phyloP scores from a whole-genome alignment of 2,329 filamentous ascomycete species.

The Apiospora koreana region DNA sequence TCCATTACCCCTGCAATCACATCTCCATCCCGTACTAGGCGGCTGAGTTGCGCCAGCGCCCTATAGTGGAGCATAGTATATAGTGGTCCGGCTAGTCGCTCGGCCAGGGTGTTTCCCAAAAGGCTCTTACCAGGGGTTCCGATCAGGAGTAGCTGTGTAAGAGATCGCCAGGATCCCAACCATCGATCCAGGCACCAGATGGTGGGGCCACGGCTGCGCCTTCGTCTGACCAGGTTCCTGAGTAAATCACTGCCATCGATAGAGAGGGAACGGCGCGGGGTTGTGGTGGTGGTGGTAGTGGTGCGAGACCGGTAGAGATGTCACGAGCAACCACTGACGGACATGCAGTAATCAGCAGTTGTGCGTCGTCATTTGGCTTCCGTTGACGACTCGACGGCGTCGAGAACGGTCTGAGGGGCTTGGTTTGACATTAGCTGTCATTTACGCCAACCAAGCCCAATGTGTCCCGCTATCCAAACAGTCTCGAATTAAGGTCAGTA shows the following conservation, averaged over 20 bases:
- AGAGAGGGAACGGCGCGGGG: not conserved
- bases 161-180: not conserved
- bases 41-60: not conserved
- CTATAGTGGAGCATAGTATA: conserved; percentile 1
- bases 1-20: conserved; percentile 9
- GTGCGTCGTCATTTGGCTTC: not conserved
- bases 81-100: not conserved
- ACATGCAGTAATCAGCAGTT: not conserved
- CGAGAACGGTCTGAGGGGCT: not conserved
- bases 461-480: not conserved
- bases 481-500: not conserved
- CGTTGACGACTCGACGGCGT: not conserved
- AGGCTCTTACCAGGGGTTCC: not conserved
- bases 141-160: conserved; percentile 1
- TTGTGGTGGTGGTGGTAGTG: not conserved
- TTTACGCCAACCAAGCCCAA: not conserved
- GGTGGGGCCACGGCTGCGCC: not conserved
- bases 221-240: conserved; percentile 1
- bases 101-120: not conserved
- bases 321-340: not conserved
- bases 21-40: conserved; percentile 1
- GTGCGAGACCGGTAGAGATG: not conserved
- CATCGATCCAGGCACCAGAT: not conserved
- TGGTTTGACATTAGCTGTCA: not conserved
- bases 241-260: not conserved